A percentile compares a stretch with the other conserved stretches of the same genome.
Evolutionary conservation across 352 stramenopile species (phyloP).

Genomic region (Phytophthora macrochlamydospora): DNA sequence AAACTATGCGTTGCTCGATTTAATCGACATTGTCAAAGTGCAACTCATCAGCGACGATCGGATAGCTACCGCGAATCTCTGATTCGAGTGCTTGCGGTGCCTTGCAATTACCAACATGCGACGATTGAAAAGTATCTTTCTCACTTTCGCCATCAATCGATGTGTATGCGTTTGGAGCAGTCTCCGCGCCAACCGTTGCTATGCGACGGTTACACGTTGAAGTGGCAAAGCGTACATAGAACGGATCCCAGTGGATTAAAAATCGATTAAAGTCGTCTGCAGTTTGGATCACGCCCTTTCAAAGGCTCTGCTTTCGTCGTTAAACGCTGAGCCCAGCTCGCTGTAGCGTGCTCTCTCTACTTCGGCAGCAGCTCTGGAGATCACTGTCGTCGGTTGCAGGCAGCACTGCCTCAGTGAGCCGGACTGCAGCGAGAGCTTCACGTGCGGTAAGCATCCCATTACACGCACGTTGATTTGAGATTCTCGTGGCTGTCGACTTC

Average conservation of each 20-base stretch:
- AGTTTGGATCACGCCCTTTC: no score
- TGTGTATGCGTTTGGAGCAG: no score
- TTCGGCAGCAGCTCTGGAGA: background rate
- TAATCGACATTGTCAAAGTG: background rate
- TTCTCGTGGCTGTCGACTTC: conserved; percentile 1
- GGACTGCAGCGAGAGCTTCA: no score
- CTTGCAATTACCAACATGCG: background rate
- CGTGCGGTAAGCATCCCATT: no score
- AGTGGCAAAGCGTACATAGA: no score
- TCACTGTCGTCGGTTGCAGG: background rate
- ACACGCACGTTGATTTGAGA: background rate
- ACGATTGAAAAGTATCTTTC: background rate
- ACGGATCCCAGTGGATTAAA: no score
- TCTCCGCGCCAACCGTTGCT: no score
- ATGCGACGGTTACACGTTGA: no score
- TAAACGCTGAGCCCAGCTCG: no score
- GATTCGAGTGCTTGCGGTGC: background rate
- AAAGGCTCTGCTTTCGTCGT: no score
- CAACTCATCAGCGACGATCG: background rate
- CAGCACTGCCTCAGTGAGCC: background rate
- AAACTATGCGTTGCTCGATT: background rate
- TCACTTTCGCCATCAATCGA: background rate
- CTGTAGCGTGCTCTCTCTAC: no score
- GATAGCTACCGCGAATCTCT: background rate
- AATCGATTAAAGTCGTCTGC: no score